These are phyloP conservation scores for Leishmania major DNA, from an alignment of 208 protist species.

Conservation along the genomic window DNA sequence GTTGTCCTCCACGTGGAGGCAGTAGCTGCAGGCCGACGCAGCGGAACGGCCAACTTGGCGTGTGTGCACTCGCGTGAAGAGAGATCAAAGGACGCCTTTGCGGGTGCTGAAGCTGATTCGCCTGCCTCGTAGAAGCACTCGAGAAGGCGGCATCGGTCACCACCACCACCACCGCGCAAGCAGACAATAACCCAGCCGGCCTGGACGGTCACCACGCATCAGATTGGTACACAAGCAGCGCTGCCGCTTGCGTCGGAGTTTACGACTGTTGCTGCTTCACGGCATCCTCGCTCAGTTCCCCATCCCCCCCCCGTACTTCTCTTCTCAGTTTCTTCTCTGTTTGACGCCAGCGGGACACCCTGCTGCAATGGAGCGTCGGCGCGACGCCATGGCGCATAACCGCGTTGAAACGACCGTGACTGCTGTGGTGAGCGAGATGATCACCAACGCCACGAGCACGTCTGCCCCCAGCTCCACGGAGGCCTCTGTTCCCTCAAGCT, in stretches of 20 bases:
- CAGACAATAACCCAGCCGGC: neutral
- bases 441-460: slow-evolving; percentile 4
- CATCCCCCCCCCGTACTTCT: neutral
- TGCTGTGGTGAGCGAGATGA: neutral
- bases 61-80: neutral
- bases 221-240: neutral
- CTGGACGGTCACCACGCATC: neutral
- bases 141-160: neutral
- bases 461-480: neutral
- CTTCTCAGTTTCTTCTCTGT: neutral
- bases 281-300: too few relatives aligned
- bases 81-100: neutral
- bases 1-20: neutral
- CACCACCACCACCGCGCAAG: neutral
- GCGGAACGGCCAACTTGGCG: neutral
- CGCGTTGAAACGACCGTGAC: neutral
- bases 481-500: neutral
- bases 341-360: neutral
- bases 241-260: neutral
- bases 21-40: neutral
- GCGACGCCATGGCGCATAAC: neutral
- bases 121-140: neutral
- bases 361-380: neutral
- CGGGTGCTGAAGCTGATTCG: neutral
- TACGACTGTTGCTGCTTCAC: neutral